Evolutionary conservation across 176 grass and related monocot species (phyloP), one percentile per base, ranked within the genome.

Genomic region (Pontederia crassipes): DNA sequence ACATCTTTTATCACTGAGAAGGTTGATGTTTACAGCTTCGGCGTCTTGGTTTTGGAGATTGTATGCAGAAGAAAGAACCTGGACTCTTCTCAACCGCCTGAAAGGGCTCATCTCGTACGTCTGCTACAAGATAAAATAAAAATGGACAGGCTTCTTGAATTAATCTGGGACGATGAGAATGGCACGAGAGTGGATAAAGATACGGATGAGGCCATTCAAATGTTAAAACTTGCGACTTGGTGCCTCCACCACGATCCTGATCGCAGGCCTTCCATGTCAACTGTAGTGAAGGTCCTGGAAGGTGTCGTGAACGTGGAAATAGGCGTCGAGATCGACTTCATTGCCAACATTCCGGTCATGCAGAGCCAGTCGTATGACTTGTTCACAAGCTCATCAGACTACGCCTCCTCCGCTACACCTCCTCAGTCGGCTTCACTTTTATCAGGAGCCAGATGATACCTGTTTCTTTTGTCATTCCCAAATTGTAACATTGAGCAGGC

Each of bases 11-110:
- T 93, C 5, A 83, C 75, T 11, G 78, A 84, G n/a, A 94, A 88
- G 62, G 84, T 46, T 14, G 84, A 94, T 11, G 48, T 88, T 28
- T 94, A 87, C 10, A 94, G 89, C 17, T 94, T 85, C 8, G 89
- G 84, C 20, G 56, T 94, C 4, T 69, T 88, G 4, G 48, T 88
- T 11, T 76, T 88, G 46, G 89, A 88, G 72, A 80, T 88, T 10
- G 32, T 94, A 8, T 57, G 29, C 2, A 75, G 81, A 40, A 81
- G 78, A 80, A 85, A 69, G 46, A 85, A 85, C 45, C 56, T 95
- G 1, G 81, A 88, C 14, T 32, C 57, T 62, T 85, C 75, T 12
- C 60, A 79, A 18, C 52, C 66, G 15, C 59, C 74, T 61, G 75
- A 72, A 0, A 69, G 51, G 13, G 2, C 69, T 48, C 81, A 88